Conservation (phyloP, 2,329 filamentous ascomycete species). For the Fusarium staphyleae region DNA sequence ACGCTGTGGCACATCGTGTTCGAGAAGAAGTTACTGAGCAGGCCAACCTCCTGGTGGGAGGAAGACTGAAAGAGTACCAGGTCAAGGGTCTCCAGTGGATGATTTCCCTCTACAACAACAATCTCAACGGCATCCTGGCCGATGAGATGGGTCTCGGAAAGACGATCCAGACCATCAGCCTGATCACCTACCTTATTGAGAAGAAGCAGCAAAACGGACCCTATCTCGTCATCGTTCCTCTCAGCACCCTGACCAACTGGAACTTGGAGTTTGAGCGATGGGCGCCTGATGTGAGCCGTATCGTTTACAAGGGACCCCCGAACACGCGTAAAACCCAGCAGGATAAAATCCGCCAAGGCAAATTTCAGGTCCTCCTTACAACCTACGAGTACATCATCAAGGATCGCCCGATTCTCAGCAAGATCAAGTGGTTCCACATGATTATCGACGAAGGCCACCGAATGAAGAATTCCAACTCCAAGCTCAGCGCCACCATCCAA, state of each 20-base stretch:
- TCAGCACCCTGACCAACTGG: constrained; percentile 98
- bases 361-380: constrained; percentile 95
- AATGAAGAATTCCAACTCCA: constrained; percentile 98
- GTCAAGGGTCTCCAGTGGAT: constrained; percentile 99
- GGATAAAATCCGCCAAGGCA: constrained; percentile 90
- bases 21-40: constrained; percentile 90
- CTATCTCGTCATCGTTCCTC: constrained; percentile 93
- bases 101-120: constrained; percentile 99
- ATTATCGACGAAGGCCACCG: constrained; percentile 99
- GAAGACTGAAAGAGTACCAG: constrained; percentile 95
- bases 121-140: constrained; percentile 96
- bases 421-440: constrained; percentile 99
- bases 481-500: constrained; percentile 92
- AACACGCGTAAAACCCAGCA: constrained; percentile 87
- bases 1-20: constrained; percentile 94
- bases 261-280: constrained; percentile 99
- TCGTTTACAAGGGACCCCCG: constrained; percentile 97
- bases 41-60: constrained; percentile 86
- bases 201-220: constrained; percentile 91
- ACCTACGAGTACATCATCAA: constrained; percentile 99
- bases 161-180: constrained; percentile 97
- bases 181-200: constrained; percentile 97
- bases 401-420: constrained; percentile 91
- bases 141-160: constrained; percentile 99
- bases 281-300: constrained; percentile 84